Base-by-base conservation (phyloP, 805 yeast species). In the Wickerhamiella alocasiicola region DNA sequence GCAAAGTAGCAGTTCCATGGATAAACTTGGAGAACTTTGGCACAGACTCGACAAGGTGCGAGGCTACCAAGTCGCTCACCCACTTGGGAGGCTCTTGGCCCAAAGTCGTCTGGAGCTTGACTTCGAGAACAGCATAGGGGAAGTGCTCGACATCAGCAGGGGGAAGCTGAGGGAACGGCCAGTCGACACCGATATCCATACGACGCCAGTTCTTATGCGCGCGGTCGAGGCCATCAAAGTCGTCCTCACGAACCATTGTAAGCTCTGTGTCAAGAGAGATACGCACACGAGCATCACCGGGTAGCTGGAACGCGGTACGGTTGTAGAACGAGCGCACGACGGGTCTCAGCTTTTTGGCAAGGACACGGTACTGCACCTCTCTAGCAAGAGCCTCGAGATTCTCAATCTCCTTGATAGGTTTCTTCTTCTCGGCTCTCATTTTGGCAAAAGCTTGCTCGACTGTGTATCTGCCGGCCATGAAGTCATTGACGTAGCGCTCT, bases 31-130 rank as follows among this genome's bases (percentile, higher is more conserved):
- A 88, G 61, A 84, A 91, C 62, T 91, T 91, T 21, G 98, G 98
- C 31, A 91, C 95, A 1, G 96, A 96, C 63, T 91, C 98, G 31
- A 91, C 99, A 39, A 91, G 68, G 61, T 91, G 98, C 21, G 93
- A 79, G 0, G 87, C 66, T 26, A 88, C 87, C 59, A 91, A 71
- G 49, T 88, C 95, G 50, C 91, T 73, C 36, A 91, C 94, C 99
- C 99, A 91, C 46, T 72, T 78, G 7, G 99, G 98, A 21, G 99
- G 98, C 61, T 91, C 98, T 64, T 91, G 99, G 42, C 98, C 98
- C 63, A 91, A 56, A 66, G 91, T 97, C 3, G 99, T 91, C 63
- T 91, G 98, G 48, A 91, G 70, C 63, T 91, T 91, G 45, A 91
- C 98, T 66, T 91, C 99, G 52, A 91, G 68, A 31, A 91, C 95